Evolutionary conservation across 441 rosid genomes (phyloP), one percentile per base, ranked within the genome.

Genomic region (Capsella rubella): DNA sequence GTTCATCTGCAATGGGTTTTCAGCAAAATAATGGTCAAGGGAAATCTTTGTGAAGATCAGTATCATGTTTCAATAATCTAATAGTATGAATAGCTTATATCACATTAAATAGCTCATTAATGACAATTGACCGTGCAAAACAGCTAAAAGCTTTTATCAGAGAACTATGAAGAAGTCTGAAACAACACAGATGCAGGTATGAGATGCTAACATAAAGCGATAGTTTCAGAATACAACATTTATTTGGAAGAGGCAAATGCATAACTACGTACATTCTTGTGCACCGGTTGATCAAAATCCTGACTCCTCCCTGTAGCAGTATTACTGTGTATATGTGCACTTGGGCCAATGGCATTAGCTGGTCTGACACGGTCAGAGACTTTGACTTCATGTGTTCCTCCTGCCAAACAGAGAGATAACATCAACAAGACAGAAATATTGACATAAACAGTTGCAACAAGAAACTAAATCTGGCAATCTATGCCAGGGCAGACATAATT

Each of bases 241-340:
- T 67, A 8, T 54, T 64, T 31, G 56, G 40, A 65, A 70, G 27
- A 68, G 42, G 2, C 43, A 43, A 46, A 67, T 35, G 15, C 43
- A 39, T 12, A 39, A 65, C 32, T 31, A 46, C 97, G 81, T 82
- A 95, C 99, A 78, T 86, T 87, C 78, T 84, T 92, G 76, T 83
- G 95, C 74, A 64, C 65, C 40, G 82, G 1, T 21, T 21, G 82
- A 67, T 85, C 90, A 40, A 83, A 80, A 54, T 72, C 85, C 64
- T 75, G 53, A 74, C 82, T 87, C 87, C 83, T 91, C 71, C 90
- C 94, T 60, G 75, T 39, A 42, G 84, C 51, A 21, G 91, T 73
- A 74, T 83, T 91, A 74, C 82, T 85, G 66, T 85, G 90, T 89
- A 90, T 78, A 52, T 79, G 91, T 14, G 83, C 71, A 52, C 83